Evolutionary conservation across 345 rosid genomes (phyloP), one percentile per base, ranked within the genome.

Genomic region (Lumnitzera littorea): DNA sequence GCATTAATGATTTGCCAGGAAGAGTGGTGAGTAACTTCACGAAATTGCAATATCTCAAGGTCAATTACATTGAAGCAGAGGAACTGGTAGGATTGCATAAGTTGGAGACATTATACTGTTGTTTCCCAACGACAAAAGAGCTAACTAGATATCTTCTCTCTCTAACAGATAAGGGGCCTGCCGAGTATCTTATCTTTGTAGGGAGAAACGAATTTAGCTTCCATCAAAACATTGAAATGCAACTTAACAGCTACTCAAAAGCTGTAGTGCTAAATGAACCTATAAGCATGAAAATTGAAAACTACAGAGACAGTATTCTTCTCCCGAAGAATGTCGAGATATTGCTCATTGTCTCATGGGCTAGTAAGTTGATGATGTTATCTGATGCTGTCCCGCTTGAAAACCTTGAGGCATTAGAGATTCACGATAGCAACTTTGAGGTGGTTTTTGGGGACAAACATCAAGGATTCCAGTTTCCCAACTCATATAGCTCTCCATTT

Each of bases 11-110:
- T 13, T 9, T 74, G 0, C 56, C 59, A 0, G 8, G 36, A 17
- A 71, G 68, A 11, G n/a, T 65, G 20, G 24, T 69, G 15, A 12
- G 24, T 15, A 46, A 58, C 0, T 53, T 69, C 12, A n/a, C 48
- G 15, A 24, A 1, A 8, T 55, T 74, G 17, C 71, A 56, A 46
- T 17, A 57, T 20, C 48, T 50, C 15, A 29, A 2, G 12, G 9
- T 57, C 29, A 2, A 50, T 29, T 13, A 24, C n/a, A 8, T 63
- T 24, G 43, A 20, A 48, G 53, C 23, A 15, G 57, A 63, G 4
- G 73, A 74, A 3, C 12, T 70, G 20, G 65, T 55, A 54, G 6
- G 56, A 9, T 52, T 70, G 24, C 31, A 13, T 48, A 70, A 51
- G 65, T 17, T 70, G 66, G 68, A 67, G 50, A 31, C 5, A 41